Conservation (phyloP, 495 filamentous ascomycete genomes). For the Podospora fimiseda region DNA sequence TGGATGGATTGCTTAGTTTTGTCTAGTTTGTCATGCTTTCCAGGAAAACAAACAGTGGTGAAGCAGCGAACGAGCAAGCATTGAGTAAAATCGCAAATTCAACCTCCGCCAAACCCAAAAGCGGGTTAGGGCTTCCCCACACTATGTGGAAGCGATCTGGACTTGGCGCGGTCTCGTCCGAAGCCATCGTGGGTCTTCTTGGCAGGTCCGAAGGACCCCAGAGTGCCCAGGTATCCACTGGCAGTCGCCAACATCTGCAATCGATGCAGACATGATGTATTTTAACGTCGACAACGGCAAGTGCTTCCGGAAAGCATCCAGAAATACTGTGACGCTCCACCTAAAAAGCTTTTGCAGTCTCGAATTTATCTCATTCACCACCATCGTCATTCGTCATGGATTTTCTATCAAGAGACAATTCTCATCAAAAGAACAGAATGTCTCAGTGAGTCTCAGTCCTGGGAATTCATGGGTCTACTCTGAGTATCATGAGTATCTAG, state of each 20-base stretch:
- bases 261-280: background rate
- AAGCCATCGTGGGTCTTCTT: background rate
- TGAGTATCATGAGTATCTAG: too few species aligned
- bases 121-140: background rate
- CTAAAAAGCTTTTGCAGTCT: background rate
- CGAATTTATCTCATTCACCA: background rate
- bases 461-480: too few species aligned
- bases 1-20: too few species aligned
- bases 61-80: too few species aligned
- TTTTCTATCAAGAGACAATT: too few species aligned
- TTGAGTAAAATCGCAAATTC: too few species aligned
- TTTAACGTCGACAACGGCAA: background rate
- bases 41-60: background rate
- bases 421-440: too few species aligned
- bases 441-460: too few species aligned
- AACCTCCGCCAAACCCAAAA: background rate
- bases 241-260: background rate
- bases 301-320: background rate
- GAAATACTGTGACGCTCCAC: background rate
- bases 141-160: background rate
- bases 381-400: too few species aligned
- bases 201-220: background rate
- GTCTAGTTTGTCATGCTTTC: constrained; percentile 2
- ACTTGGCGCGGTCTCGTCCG: constrained; percentile 1
- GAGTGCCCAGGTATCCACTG: background rate